Evolutionary conservation across 352 stramenopile genomes (phyloP).

Genomic region (Phytophthora idaei): DNA sequence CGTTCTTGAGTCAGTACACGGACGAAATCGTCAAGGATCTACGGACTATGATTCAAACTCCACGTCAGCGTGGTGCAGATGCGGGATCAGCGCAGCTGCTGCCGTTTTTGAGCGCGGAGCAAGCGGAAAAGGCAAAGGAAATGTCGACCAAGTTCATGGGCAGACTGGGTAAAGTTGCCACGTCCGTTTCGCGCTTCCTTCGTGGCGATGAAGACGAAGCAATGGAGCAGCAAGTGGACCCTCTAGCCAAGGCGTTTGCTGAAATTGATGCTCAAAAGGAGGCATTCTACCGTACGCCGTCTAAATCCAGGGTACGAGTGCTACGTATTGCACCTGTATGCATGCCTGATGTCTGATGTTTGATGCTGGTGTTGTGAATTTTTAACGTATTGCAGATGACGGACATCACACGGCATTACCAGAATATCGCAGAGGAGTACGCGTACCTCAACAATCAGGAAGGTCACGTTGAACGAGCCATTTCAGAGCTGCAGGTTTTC

Average conservation of each 20-base stretch:
- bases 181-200: constrained; percentile 61
- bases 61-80: constrained; percentile 47
- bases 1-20: constrained; percentile 73
- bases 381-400: constrained; percentile 56
- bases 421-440: constrained; percentile 72
- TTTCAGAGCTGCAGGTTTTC: constrained; percentile 77
- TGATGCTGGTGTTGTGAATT: not conserved
- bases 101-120: constrained; percentile 67
- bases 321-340: constrained; percentile 4
- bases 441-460: constrained; percentile 66
- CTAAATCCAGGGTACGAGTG: constrained; percentile 55
- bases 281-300: constrained; percentile 74
- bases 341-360: not conserved
- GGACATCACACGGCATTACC: constrained; percentile 76
- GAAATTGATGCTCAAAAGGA: constrained; percentile 66
- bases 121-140: constrained; percentile 82
- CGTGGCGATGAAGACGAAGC: constrained; percentile 67
- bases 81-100: constrained; percentile 52
- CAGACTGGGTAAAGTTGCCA: constrained; percentile 71
- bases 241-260: constrained; percentile 46
- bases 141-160: constrained; percentile 84
- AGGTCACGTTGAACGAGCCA: constrained; percentile 69
- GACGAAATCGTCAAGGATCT: constrained; percentile 73
- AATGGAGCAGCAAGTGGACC: constrained; percentile 38
- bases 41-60: constrained; percentile 62